phyloP scores from a whole-genome alignment of 2,329 filamentous ascomycete species.

The Clonostachys chloroleuca region DNA sequence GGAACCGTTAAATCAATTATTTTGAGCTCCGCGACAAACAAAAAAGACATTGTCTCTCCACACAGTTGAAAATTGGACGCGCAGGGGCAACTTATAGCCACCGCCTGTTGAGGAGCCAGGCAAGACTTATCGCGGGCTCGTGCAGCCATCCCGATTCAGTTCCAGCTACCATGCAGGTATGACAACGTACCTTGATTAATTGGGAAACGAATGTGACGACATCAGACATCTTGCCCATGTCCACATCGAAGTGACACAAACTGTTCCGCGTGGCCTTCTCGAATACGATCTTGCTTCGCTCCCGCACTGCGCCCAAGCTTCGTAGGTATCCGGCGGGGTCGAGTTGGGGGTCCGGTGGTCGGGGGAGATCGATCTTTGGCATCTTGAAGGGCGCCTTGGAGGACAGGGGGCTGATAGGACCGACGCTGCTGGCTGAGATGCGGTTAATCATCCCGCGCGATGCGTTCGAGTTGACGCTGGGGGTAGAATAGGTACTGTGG shows the following conservation, averaged over 20 bases:
- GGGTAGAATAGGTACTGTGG: constrained; percentile 39
- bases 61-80: too few species aligned
- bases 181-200: constrained; percentile 75
- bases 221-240: constrained; percentile 77
- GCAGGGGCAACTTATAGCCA: too few species aligned
- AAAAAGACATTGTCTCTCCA: too few species aligned
- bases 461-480: constrained; percentile 45
- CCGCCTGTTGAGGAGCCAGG: too few species aligned
- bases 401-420: constrained; percentile 40
- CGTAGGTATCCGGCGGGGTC: constrained; percentile 89
- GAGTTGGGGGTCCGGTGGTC: constrained; percentile 79
- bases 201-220: constrained; percentile 85
- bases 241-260: constrained; percentile 83
- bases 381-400: constrained; percentile 51
- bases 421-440: constrained; percentile 39
- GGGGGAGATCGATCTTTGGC: constrained; percentile 76
- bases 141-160: too few species aligned
- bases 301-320: constrained; percentile 83
- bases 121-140: too few species aligned
- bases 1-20: too few species aligned
- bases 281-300: constrained; percentile 69
- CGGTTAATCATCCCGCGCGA: constrained; percentile 42
- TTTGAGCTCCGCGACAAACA: too few species aligned
- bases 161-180: too few species aligned
- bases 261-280: constrained; percentile 74